Base-by-base conservation (phyloP, 768 basidiomycete species). In the Boletus barrowsii region DNA sequence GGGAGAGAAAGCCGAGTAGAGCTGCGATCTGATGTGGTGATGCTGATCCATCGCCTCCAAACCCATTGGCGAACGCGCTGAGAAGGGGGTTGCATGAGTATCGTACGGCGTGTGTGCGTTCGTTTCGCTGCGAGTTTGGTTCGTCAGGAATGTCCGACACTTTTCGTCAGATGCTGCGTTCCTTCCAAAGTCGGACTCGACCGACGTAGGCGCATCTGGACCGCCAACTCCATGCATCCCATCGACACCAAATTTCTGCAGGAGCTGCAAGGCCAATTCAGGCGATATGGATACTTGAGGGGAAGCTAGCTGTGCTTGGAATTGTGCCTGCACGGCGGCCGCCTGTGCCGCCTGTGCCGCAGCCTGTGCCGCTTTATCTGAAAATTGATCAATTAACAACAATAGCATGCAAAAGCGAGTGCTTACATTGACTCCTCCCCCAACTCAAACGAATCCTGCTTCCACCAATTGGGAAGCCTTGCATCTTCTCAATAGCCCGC, bases 401-500 rank as follows among this genome's bases (percentile, higher is more conserved):
- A 22, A 42, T 36, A 15, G 10, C 33, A 39, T 20, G 37, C 10
- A 32, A 15, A 33, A 47, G 40, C 3, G 17, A 24, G 45, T 6
- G 37, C 47, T 47, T 60, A 93, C 91, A 93, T 81, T 95, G 93
- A 72, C 89, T 92, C 44, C 93, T 79, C 40, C 94, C 94, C 94
- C 94, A 97, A 65, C 90, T 92, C 58, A 96, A 73, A 35, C 94
- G 81, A 60, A 97, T 93, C 63, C 90, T 79, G 59, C 92, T 93
- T 15, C 94, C 94, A 33, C 91, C 93, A 59, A 97, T 87, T 5
- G 93, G 92, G 68, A 94, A 96, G 24, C 93, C 93, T 75, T 96
- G 93, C 93, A 96, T 94, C 73, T 91, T 93, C 73, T 93, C 90
- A 56, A 97, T 97, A 10, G 93, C 93, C 36, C 83, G 79, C 70